Percentiles rank a stretch among this genome's conserved stretches.
Evolutionary conservation across 306 rosid genomes (phyloP).

Genomic region (Vigna trinervia): DNA sequence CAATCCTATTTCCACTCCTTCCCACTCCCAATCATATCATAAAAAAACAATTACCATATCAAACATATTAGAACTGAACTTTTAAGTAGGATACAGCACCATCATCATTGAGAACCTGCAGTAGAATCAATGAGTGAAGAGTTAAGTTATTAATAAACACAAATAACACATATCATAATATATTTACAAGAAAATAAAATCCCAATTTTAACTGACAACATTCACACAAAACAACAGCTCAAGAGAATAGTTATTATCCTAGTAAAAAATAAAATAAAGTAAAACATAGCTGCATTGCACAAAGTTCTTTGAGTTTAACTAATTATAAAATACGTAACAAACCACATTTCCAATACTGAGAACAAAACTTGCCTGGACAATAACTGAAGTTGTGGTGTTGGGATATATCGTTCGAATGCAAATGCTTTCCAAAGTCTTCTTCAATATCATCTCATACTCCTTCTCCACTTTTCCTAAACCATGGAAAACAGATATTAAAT

Average conservation of each 20-base stretch:
- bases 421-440: slow-evolving; percentile 80
- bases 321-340: background rate
- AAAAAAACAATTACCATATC: slow-evolving; percentile 21
- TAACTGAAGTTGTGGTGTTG: slow-evolving; percentile 76
- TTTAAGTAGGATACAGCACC: slow-evolving; percentile 86
- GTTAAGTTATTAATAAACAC: background rate
- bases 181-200: background rate
- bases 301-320: background rate
- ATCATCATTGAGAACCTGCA: slow-evolving; percentile 94
- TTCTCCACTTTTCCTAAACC: slow-evolving; percentile 70
- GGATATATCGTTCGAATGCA: slow-evolving; percentile 76
- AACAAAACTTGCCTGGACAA: slow-evolving; percentile 63
- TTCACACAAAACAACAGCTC: background rate
- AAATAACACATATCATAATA: background rate
- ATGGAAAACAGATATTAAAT: background rate
- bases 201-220: background rate
- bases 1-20: no score
- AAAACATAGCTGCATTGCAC: background rate
- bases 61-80: slow-evolving; percentile 37
- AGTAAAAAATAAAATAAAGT: background rate
- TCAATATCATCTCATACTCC: slow-evolving; percentile 89
- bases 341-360: background rate
- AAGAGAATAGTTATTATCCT: background rate
- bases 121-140: slow-evolving; percentile 38
- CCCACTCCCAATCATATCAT: no score